A percentile compares a stretch with the other conserved stretches of the same genome.
phyloP scores from a whole-genome alignment of 805 yeast genomes.

The Pichia cephalocereana region DNA sequence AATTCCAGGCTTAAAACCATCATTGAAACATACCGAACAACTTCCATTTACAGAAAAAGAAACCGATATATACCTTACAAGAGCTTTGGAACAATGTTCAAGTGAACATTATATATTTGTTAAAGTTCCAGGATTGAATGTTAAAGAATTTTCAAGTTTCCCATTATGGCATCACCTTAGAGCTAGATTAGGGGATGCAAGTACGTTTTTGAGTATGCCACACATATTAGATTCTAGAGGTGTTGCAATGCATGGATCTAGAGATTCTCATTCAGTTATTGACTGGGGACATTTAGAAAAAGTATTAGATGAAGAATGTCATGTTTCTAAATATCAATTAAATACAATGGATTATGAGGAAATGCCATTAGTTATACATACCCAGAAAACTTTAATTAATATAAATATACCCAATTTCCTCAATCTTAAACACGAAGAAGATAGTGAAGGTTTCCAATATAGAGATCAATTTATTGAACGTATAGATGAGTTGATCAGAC shows the following conservation, averaged over 20 bases:
- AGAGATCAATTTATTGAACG: slow-evolving; percentile 13
- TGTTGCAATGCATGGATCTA: neutral
- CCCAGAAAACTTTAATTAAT: slow-evolving; percentile 50
- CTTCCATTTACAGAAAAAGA: slow-evolving; percentile 22
- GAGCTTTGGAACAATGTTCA: slow-evolving; percentile 30
- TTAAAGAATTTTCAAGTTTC: slow-evolving; percentile 37
- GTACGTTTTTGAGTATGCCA: slow-evolving; percentile 54
- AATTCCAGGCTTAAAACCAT: slow-evolving; percentile 22
- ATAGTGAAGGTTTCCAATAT: slow-evolving; percentile 29
- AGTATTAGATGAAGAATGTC: slow-evolving; percentile 40
- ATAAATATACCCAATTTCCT: slow-evolving; percentile 36
- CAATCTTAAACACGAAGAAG: neutral
- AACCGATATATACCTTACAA: slow-evolving; percentile 12
- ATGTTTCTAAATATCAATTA: slow-evolving; percentile 36
- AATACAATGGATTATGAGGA: slow-evolving; percentile 32
- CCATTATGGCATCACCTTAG: slow-evolving; percentile 39
- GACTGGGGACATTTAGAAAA: slow-evolving; percentile 37
- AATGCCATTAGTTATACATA: slow-evolving; percentile 51
- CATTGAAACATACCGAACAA: slow-evolving; percentile 24
- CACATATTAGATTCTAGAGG: slow-evolving; percentile 29
- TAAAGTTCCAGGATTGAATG: slow-evolving; percentile 42
- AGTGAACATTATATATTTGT: slow-evolving; percentile 51
- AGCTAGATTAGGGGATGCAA: slow-evolving; percentile 43
- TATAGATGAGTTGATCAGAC: slow-evolving; percentile 34
- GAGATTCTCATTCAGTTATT: slow-evolving; percentile 17